These are phyloP conservation scores for Cladosporium sp. DNA, from an alignment of 2,329 filamentous ascomycete genomes.

Conservation along the genomic window DNA sequence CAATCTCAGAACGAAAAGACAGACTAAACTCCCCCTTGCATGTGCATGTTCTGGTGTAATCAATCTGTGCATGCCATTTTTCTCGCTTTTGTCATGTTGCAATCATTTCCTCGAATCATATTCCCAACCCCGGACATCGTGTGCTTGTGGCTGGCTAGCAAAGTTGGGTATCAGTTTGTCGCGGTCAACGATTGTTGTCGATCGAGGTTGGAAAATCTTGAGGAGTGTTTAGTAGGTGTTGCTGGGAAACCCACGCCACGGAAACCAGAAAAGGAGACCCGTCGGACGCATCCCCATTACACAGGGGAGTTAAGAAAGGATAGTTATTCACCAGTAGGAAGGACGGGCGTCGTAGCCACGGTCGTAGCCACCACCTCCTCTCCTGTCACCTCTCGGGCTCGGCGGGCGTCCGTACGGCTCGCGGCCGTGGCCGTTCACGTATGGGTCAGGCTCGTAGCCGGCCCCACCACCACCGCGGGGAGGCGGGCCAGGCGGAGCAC, in stretches of 20 bases:
- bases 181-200: slow-evolving; percentile 7
- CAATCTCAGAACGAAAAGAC: not conserved
- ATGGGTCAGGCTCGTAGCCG: slow-evolving; percentile 56
- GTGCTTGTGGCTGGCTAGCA: slow-evolving; percentile 7
- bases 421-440: slow-evolving; percentile 54
- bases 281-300: not conserved
- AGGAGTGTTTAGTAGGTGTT: slow-evolving; percentile 9
- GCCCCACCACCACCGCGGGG: slow-evolving; percentile 41
- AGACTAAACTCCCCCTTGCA: no score
- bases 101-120: not conserved
- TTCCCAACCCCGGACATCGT: not conserved
- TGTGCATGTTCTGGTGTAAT: not conserved
- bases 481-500: slow-evolving; percentile 28
- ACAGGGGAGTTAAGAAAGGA: slow-evolving; percentile 7
- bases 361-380: slow-evolving; percentile 28
- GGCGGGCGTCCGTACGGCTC: slow-evolving; percentile 47
- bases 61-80: slow-evolving; percentile 1
- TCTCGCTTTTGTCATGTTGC: not conserved
- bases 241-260: not conserved
- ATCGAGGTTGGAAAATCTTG: slow-evolving; percentile 2
- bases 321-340: slow-evolving; percentile 21
- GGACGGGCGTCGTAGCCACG: slow-evolving; percentile 25
- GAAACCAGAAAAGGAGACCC: not conserved
- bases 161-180: slow-evolving; percentile 11
- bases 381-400: slow-evolving; percentile 46